Evolutionary conservation across 805 yeast genomes (phyloP), one percentile per base, ranked within the genome.

Genomic region (Millerozyma acaciae): DNA sequence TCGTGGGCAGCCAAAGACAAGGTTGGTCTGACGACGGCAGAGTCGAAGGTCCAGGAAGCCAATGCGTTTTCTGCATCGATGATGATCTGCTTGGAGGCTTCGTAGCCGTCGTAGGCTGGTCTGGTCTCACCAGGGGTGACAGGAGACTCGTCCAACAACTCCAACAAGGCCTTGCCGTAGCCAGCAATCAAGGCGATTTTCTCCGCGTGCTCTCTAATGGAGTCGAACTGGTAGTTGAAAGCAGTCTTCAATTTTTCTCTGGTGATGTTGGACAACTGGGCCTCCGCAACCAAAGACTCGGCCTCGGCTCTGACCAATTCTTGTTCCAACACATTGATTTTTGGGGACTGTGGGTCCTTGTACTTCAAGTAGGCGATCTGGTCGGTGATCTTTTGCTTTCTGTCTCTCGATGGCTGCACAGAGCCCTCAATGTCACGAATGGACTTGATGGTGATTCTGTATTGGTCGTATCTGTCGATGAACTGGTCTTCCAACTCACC

Each of bases 81-180:
- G 57, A 93, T 88, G 70, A 93, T 87, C 75, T 93, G 97, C 75
- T 88, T 89, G 43, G 96, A 84, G 39, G 96, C 96, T 63, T 90
- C 97, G 65, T 88, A 90, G 48, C 97, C 97, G 58, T 93, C 97
- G 68, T 93, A 90, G 40, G 96, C 90, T 31, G 96, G 90, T 75
- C 97, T 87, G 47, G 96, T 82, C 75, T 90, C 97, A 73, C 98
- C 98, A 44, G 98, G 98, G 48, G 97, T 90, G 46, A 93, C 96
- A 44, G 97, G 95, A 47, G 93, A 70, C 67, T 90, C 97, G 62
- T 90, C 97, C 61, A 90, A 77, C 57, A 90, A 79, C 75, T 93
- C 97, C 58, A 93, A 76, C 48, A 90, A 71, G 28, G 96, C 96
- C 75, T 90, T 90, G 71, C 97, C 97, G 75, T 93, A 93, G 57